Evolutionary conservation across 352 stramenopile species (phyloP).

Genomic region (Phytopythium vexans): DNA sequence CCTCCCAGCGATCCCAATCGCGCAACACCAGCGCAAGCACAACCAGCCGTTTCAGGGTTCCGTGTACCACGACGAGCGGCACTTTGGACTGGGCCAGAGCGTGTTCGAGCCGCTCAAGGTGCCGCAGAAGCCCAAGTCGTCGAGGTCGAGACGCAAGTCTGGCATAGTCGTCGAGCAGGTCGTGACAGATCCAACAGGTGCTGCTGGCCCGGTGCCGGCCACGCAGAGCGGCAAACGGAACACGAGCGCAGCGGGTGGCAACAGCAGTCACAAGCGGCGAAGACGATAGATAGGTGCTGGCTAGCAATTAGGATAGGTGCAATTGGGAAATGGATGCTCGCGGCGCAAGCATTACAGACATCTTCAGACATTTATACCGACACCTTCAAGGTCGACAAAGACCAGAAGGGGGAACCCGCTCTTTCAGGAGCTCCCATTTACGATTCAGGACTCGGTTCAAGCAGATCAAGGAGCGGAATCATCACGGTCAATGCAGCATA

Average conservation of each 20-base stretch:
- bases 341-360: too few relatives aligned
- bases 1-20: constrained; percentile 60
- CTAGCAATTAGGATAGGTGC: too few relatives aligned
- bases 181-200: neutral
- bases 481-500: too few relatives aligned
- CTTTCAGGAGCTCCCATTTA: too few relatives aligned
- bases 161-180: neutral
- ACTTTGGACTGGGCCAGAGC: constrained; percentile 69
- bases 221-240: constrained; percentile 20
- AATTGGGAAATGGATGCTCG: too few relatives aligned
- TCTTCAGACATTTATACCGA: too few relatives aligned
- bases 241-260: constrained; percentile 23
- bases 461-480: too few relatives aligned
- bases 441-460: too few relatives aligned
- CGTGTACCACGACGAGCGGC: constrained; percentile 63
- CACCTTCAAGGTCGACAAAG: too few relatives aligned
- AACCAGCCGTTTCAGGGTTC: constrained; percentile 29
- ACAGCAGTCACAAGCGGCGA: constrained; percentile 45
- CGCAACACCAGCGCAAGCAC: constrained; percentile 46
- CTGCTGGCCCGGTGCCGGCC: neutral
- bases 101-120: constrained; percentile 67
- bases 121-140: constrained; percentile 31
- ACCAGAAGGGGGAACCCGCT: too few relatives aligned
- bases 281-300: constrained; percentile 15
- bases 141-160: constrained; percentile 26